Evolutionary conservation across 768 basidiomycete genomes (phyloP).

Genomic region (Vararia minispora): DNA sequence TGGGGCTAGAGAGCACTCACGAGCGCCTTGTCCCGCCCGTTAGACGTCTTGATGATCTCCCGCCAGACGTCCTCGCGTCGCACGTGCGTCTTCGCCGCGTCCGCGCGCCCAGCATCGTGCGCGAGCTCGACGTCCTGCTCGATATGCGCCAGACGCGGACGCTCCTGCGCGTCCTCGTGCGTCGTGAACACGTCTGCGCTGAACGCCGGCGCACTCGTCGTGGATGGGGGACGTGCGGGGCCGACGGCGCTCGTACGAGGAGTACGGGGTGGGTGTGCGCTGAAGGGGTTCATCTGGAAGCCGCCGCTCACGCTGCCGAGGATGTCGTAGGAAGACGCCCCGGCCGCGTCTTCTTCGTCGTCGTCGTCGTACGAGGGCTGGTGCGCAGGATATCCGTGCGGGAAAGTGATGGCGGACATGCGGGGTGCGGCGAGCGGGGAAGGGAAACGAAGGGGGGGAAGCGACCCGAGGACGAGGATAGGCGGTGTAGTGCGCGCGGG

Average conservation of each 20-base stretch:
- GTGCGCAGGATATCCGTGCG: too few species aligned
- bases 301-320: too few species aligned
- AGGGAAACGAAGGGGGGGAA: not conserved
- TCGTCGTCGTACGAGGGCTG: too few species aligned
- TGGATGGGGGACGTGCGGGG: not conserved
- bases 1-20: too few species aligned
- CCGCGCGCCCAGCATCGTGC: slow-evolving; percentile 23
- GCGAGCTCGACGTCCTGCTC: slow-evolving; percentile 16
- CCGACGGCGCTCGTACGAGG: slow-evolving; percentile 45
- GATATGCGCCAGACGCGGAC: slow-evolving; percentile 11
- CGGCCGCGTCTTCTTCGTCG: too few species aligned
- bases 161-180: slow-evolving; percentile 24
- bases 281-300: slow-evolving; percentile 77
- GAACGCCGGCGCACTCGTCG: slow-evolving; percentile 13
- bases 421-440: slow-evolving; percentile 4
- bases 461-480: slow-evolving; percentile 1
- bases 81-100: slow-evolving; percentile 35
- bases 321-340: too few species aligned
- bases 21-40: slow-evolving; percentile 77
- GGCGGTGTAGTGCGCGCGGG: slow-evolving; percentile 1
- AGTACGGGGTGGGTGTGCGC: slow-evolving; percentile 69
- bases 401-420: slow-evolving; percentile 71
- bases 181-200: slow-evolving; percentile 27
- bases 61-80: slow-evolving; percentile 64
- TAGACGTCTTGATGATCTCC: slow-evolving; percentile 67